Percentiles rank a stretch among this genome's conserved stretches.
These are phyloP conservation scores for Baudoinia panamericana DNA, from an alignment of 495 filamentous ascomycete species.

Conservation along the genomic window DNA sequence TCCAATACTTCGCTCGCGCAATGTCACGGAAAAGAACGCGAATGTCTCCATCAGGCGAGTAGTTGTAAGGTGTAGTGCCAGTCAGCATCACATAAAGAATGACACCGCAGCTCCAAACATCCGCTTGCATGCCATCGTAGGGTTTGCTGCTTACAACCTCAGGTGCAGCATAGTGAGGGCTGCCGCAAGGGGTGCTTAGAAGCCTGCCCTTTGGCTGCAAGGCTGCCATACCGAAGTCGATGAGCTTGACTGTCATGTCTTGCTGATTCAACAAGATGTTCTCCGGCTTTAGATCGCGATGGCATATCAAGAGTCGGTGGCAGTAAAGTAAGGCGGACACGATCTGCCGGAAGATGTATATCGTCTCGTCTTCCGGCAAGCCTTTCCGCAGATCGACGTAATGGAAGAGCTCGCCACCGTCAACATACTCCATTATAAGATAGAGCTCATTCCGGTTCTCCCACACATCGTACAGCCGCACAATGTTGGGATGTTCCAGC, in stretches of 20 bases:
- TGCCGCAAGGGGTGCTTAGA: constrained; percentile 82
- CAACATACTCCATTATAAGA: constrained; percentile 89
- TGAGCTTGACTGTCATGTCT: constrained; percentile 64
- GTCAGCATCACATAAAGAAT: constrained; percentile 75
- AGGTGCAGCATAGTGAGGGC: constrained; percentile 89
- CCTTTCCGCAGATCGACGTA: constrained; percentile 56
- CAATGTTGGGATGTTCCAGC: constrained; percentile 84
- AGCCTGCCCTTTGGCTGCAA: constrained; percentile 65
- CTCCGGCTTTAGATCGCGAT: constrained; percentile 92
- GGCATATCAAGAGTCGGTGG: constrained; percentile 86
- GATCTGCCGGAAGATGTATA: constrained; percentile 82
- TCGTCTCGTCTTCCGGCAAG: constrained; percentile 63
- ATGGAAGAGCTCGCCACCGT: constrained; percentile 80
- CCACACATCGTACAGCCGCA: constrained; percentile 88
- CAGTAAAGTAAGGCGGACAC: constrained; percentile 84
- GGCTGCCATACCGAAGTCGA: constrained; percentile 96
- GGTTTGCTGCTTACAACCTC: constrained; percentile 60
- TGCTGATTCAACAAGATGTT: constrained; percentile 74
- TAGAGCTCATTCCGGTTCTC: constrained; percentile 89
- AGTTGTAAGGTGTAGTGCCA: constrained; percentile 62
- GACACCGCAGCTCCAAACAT: constrained; percentile 92
- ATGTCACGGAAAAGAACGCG: constrained; percentile 55
- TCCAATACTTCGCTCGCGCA: constrained; percentile 53
- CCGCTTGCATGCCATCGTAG: constrained; percentile 73
- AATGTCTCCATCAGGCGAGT: constrained; percentile 41